Conservation (phyloP, 345 rosid species). For the Populus pruinosa region DNA sequence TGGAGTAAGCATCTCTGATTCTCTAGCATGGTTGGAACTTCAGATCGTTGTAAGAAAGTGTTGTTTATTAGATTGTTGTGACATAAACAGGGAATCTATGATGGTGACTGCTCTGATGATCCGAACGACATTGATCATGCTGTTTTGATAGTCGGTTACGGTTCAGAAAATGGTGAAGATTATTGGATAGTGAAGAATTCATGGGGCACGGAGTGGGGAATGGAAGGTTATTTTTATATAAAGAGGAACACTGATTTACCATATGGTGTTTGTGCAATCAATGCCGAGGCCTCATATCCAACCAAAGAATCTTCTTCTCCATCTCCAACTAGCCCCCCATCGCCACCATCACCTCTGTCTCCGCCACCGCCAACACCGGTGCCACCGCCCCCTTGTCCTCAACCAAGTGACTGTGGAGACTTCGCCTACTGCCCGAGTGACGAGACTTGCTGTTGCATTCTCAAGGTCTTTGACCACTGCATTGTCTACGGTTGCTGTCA, state of each 20-base stretch:
- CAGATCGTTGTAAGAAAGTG: neutral
- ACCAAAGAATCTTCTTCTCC: slow-evolving; percentile 54
- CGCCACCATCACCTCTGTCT: slow-evolving; percentile 16
- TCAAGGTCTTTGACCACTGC: slow-evolving; percentile 43
- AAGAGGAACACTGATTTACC: slow-evolving; percentile 33
- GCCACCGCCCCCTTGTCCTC: slow-evolving; percentile 50
- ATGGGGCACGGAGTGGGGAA: slow-evolving; percentile 78
- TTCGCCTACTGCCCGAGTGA: slow-evolving; percentile 48
- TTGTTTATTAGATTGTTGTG: neutral
- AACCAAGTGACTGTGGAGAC: slow-evolving; percentile 62
- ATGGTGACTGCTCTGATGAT: slow-evolving; percentile 53
- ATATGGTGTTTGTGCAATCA: slow-evolving; percentile 60
- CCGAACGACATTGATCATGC: slow-evolving; percentile 76
- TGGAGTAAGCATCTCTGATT: slow-evolving; percentile 37
- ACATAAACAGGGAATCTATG: slow-evolving; percentile 49
- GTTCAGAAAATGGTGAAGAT: slow-evolving; percentile 54
- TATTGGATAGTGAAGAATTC: slow-evolving; percentile 88
- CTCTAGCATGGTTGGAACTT: neutral
- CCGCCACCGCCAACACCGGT: slow-evolving; percentile 33
- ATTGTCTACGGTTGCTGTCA: slow-evolving; percentile 58
- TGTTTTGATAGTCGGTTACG: slow-evolving; percentile 68
- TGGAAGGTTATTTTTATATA: slow-evolving; percentile 51
- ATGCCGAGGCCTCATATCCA: slow-evolving; percentile 73
- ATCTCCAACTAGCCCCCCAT: slow-evolving; percentile 43
- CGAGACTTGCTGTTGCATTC: slow-evolving; percentile 67